Base-by-base conservation (phyloP, 768 basidiomycete genomes). In the Albatrellus ellisii region DNA sequence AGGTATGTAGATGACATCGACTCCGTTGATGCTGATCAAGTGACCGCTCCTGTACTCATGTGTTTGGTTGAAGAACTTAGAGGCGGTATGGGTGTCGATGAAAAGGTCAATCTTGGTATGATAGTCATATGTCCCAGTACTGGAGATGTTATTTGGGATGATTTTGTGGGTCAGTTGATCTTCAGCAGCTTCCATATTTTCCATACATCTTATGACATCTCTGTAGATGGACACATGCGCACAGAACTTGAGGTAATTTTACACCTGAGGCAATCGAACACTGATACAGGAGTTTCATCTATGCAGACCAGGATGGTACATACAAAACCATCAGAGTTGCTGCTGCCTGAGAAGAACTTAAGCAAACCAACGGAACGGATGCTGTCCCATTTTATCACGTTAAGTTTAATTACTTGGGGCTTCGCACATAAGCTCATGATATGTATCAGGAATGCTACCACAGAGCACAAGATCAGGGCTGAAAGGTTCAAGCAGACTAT, bases 111-210 rank as follows among this genome's bases (percentile, higher is more conserved):
- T 25, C 68, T 97, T 29, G 79, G 79, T 6, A 66, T 97, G 59
- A 68, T 97, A 26, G 73, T 75, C 12, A 77, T 95, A 12, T 76
- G 77, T 43, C 87, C 91, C 1, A 78, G 78, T 36, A 95, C 90
- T 0, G 94, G 94, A 1, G 92, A 95, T 49, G 82, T 99, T 2
- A 63, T 89, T 2, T 98, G 88, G 77, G 94, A 99, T 53, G 76
- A 86, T 42, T 94, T 92, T 54, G 69, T 83, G 41, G 90, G 86
- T 80, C 52, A 40, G 54, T 39, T 29, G 26, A 41, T 25, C 25
- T 29, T 35, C 26, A 24, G 10, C 15, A 24, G 39, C n/a, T 36
- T 26, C 11, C 26, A 26, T 24, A 33, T 41, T 15, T 22, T 27
- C n/a, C n/a, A n/a, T n/a, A n/a, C n/a, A 36, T 35, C 4, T 42